These are phyloP conservation scores for Sugiyamaella paludigena DNA, from an alignment of 1,139 yeast species.

Conservation along the genomic window DNA sequence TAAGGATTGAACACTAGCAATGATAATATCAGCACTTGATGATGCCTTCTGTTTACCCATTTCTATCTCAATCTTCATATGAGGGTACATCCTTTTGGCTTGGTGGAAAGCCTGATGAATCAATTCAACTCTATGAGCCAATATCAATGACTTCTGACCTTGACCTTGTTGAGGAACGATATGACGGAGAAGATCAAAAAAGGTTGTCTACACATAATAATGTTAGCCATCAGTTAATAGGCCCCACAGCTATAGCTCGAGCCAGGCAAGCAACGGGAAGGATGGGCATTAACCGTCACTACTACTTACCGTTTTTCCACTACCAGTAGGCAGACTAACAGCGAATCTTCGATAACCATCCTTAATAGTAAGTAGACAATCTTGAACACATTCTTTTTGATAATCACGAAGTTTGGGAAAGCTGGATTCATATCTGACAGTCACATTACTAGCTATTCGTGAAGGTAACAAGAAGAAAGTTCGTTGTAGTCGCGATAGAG, in stretches of 20 bases:
- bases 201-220: slow-evolving; percentile 44
- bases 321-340: slow-evolving; percentile 89
- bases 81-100: slow-evolving; percentile 50
- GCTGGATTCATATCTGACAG: too few relatives aligned
- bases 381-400: slow-evolving; percentile 66
- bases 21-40: slow-evolving; percentile 57
- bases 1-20: slow-evolving; percentile 76
- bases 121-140: slow-evolving; percentile 82
- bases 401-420: slow-evolving; percentile 50
- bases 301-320: slow-evolving; percentile 80
- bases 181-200: slow-evolving; percentile 59
- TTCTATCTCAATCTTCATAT: slow-evolving; percentile 60
- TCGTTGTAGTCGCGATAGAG: too few relatives aligned
- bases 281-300: too few relatives aligned
- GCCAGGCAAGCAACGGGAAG: background rate
- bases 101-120: slow-evolving; percentile 65
- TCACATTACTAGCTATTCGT: too few relatives aligned
- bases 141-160: slow-evolving; percentile 57
- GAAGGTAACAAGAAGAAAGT: too few relatives aligned
- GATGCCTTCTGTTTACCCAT: slow-evolving; percentile 55
- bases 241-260: too few relatives aligned
- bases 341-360: slow-evolving; percentile 61
- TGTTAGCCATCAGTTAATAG: background rate
- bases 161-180: slow-evolving; percentile 42
- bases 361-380: slow-evolving; percentile 51